Evolutionary conservation across 129 eudicot species (phyloP), one percentile per base, ranked within the genome.

Genomic region (Sambucus nigra): DNA sequence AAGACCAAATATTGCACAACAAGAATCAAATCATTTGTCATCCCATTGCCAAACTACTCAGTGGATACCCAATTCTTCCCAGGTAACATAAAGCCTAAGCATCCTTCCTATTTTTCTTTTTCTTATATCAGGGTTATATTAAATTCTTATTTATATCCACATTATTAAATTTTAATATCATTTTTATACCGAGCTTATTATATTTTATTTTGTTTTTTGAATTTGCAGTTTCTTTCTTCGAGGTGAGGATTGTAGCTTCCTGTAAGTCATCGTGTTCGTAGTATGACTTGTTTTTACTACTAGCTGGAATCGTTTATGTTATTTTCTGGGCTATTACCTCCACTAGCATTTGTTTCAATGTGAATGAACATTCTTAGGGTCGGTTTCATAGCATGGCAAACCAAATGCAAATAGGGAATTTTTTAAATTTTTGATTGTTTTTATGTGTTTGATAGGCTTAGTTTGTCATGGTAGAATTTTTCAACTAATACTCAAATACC

Each of bases 221-320:
- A 49, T 76, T 47, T 58, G 76, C 94, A 92, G 99, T 75, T 76
- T 92, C 99, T 44, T 92, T 82, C 84, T 87, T 92, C 48, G 99
- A 92, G 99, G 99, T 92, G 77, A 86, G 94, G 32, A 42, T 66
- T 65, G 57, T 58, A 1, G 39, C 75, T 53, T 67, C 69, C 59
- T 64, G 79, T 67, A 75, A 67, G 73, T 80, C 45, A 17, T 19
- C 2, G 3, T 41, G 14, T 5, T 20, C 19, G 22, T 22, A 4
- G 0, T 13, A 29, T 31, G 18, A 46, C 12, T 20, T 32, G 21
- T 32, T 58, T 16, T 6, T 56, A n/a, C 50, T 22, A 56, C 13
- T 11, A 8, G 14, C 15, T 3, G 15, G 46, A 40, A 13, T 40
- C 14, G 11, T 40, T 3, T 4, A 40, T 2, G 16, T 40, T 31